A percentile compares a stretch with the other conserved stretches of the same genome.
phyloP scores from a whole-genome alignment of 2,329 filamentous ascomycete genomes.

The Paramyrothecium roridum region DNA sequence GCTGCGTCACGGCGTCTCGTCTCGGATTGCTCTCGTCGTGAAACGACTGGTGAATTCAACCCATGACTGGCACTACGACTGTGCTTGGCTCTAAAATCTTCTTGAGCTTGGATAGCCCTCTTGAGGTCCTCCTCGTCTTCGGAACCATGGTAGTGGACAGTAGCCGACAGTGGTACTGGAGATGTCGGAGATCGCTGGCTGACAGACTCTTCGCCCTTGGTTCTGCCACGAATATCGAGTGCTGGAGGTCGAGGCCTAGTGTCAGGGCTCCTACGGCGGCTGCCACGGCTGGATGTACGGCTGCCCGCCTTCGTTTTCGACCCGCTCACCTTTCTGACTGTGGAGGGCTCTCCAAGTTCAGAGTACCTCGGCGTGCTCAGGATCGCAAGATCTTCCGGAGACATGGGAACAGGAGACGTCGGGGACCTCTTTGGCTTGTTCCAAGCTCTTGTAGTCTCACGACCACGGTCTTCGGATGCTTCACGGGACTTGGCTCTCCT shows the following conservation, averaged over 20 bases:
- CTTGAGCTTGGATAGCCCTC: slow-evolving; percentile 49
- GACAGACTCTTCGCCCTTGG: slow-evolving; percentile 57
- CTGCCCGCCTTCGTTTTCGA: slow-evolving; percentile 32
- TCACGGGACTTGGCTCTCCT: slow-evolving; percentile 54
- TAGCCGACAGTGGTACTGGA: slow-evolving; percentile 70
- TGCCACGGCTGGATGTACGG: slow-evolving; percentile 47
- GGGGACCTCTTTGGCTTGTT: slow-evolving; percentile 80
- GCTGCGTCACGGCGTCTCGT: slow-evolving; percentile 30
- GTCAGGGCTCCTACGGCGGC: slow-evolving; percentile 45
- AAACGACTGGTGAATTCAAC: slow-evolving; percentile 29
- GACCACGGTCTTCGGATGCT: slow-evolving; percentile 67
- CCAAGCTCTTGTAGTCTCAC: slow-evolving; percentile 62
- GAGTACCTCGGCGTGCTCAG: slow-evolving; percentile 45
- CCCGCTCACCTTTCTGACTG: slow-evolving; percentile 39
- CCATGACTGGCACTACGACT: slow-evolving; percentile 47
- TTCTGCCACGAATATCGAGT: slow-evolving; percentile 59
- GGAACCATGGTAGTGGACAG: slow-evolving; percentile 37
- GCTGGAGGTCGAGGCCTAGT: slow-evolving; percentile 34
- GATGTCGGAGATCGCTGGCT: slow-evolving; percentile 71
- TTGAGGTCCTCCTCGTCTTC: slow-evolving; percentile 64
- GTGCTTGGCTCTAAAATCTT: slow-evolving; percentile 54
- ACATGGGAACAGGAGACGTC: slow-evolving; percentile 92
- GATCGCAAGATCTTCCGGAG: slow-evolving; percentile 76
- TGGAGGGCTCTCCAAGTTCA: slow-evolving; percentile 35
- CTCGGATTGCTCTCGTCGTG: slow-evolving; percentile 33